Percentiles rank a stretch among this genome's conserved stretches.
phyloP scores from a whole-genome alignment of 2,329 filamentous ascomycete species.

The Epichloe typhina region DNA sequence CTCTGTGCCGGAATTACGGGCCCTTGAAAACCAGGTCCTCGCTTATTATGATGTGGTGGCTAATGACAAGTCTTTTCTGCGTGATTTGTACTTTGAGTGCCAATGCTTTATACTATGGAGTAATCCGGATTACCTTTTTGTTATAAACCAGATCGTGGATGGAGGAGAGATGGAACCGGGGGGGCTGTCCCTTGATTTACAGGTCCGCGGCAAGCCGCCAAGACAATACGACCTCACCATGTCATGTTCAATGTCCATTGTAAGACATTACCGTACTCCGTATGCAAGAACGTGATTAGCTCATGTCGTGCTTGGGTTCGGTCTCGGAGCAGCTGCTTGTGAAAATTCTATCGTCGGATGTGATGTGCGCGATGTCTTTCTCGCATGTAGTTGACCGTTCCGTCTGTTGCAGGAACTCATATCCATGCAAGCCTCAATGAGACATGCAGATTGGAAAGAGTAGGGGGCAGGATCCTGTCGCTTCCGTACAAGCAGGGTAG shows the following conservation, averaged over 20 bases:
- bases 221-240: not conserved
- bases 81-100: too few relatives aligned
- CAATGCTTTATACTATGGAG: too few relatives aligned
- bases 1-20: too few relatives aligned
- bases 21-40: not conserved
- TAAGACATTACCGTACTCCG: too few relatives aligned
- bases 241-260: not conserved
- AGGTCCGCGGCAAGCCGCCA: not conserved
- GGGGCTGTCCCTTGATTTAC: too few relatives aligned
- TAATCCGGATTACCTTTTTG: too few relatives aligned
- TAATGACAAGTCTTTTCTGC: too few relatives aligned
- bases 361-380: not conserved
- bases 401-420: conserved; percentile 3
- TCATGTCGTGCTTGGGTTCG: not conserved
- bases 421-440: conserved; percentile 2
- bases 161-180: too few relatives aligned
- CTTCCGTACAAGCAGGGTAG: too few relatives aligned
- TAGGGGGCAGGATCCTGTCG: too few relatives aligned
- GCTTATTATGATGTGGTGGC: not conserved
- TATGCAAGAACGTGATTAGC: too few relatives aligned
- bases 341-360: not conserved
- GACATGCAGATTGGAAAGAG: not conserved
- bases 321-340: not conserved
- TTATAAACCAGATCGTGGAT: too few relatives aligned
- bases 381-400: not conserved